Percentiles rank a stretch among this genome's conserved stretches.
These are phyloP conservation scores for Malbranchea cinnamomea DNA, from an alignment of 2,329 filamentous ascomycete genomes.

Conservation along the genomic window DNA sequence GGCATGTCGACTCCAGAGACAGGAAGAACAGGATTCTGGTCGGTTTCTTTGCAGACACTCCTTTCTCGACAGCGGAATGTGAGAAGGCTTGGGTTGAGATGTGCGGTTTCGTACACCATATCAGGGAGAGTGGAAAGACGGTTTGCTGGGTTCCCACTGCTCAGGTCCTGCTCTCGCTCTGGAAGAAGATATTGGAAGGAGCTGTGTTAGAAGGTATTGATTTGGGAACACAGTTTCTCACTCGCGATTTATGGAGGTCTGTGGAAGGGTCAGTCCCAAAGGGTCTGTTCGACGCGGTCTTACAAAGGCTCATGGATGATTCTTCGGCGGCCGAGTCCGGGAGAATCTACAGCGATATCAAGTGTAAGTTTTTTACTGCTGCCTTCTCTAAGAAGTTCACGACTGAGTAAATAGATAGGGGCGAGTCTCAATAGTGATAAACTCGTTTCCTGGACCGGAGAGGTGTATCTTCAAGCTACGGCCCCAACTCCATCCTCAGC, in stretches of 20 bases:
- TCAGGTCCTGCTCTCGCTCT: constrained; percentile 32
- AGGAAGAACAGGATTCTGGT: constrained; percentile 20
- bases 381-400: not conserved
- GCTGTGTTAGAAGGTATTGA: constrained; percentile 26
- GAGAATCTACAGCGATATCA: constrained; percentile 15
- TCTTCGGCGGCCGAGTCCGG: constrained; percentile 10
- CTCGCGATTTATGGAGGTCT: constrained; percentile 26
- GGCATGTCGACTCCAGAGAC: constrained; percentile 14
- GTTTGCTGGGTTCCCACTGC: constrained; percentile 34
- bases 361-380: constrained; percentile 19
- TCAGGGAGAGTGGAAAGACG: constrained; percentile 3
- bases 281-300: constrained; percentile 24
- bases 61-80: constrained; percentile 38
- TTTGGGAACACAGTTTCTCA: constrained; percentile 27
- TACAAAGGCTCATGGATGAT: constrained; percentile 20
- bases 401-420: constrained; percentile 17
- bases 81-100: constrained; percentile 35
- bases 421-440: constrained; percentile 23
- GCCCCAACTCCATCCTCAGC: constrained; percentile 19
- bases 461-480: constrained; percentile 24
- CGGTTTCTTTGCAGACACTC: constrained; percentile 34
- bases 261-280: constrained; percentile 20
- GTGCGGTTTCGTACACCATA: constrained; percentile 36
- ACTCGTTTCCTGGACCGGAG: constrained; percentile 24
- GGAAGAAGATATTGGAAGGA: constrained; percentile 30